Conservation (phyloP, 83 land plant genomes). For the Thuja plicata region DNA sequence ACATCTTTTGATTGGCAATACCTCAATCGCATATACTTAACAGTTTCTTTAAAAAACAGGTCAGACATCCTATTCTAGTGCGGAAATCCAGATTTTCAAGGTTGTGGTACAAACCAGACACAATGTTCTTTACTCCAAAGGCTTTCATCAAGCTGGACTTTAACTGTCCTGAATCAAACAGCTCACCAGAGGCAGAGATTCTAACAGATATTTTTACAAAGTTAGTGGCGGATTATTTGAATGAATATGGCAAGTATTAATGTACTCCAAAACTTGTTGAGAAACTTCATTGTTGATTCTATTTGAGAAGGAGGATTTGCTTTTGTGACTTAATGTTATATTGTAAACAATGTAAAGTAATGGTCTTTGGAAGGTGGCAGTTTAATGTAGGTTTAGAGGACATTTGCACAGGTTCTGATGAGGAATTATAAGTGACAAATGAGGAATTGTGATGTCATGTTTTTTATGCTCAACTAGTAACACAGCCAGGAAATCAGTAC, state of each 20-base stretch:
- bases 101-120: constrained; percentile 89
- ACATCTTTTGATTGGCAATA: background rate
- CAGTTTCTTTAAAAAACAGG: constrained; percentile 32
- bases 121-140: constrained; percentile 76
- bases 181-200: constrained; percentile 82
- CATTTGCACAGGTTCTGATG: background rate
- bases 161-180: constrained; percentile 70
- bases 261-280: background rate
- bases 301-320: background rate
- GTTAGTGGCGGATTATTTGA: constrained; percentile 83
- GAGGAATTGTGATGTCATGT: background rate
- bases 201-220: constrained; percentile 72
- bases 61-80: constrained; percentile 51
- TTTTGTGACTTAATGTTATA: background rate
- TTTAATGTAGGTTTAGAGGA: background rate
- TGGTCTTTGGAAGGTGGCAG: background rate
- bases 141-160: constrained; percentile 80
- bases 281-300: background rate
- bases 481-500: background rate
- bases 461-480: background rate
- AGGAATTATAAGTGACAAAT: background rate
- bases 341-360: background rate
- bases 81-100: constrained; percentile 63
- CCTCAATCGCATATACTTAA: background rate
- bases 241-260: constrained; percentile 82